These are phyloP conservation scores for Wickerhamomyces subpelliculosus DNA, from an alignment of 805 yeast genomes.

Conservation along the genomic window DNA sequence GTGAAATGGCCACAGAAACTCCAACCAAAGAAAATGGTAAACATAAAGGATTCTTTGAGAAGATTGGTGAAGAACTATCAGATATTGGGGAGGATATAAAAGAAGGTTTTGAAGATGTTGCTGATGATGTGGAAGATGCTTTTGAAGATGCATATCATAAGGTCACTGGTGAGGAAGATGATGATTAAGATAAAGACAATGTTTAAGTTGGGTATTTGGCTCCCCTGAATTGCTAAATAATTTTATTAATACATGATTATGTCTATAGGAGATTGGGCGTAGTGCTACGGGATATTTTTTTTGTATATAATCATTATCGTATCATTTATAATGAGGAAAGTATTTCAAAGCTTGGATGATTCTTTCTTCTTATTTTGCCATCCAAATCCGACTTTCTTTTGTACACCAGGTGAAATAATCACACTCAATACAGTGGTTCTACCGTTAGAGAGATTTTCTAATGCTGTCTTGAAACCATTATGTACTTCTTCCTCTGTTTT, in stretches of 20 bases:
- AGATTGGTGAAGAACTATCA: conserved; percentile 20
- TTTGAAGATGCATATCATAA: conserved; percentile 8
- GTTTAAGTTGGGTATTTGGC: no score
- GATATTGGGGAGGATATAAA: conserved; percentile 17
- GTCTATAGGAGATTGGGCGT: no score
- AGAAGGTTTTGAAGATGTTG: conserved; percentile 9
- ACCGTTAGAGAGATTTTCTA: conserved; percentile 23
- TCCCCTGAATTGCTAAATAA: no score
- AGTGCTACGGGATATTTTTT: no score
- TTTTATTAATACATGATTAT: no score
- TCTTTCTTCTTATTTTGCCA: conserved; percentile 52
- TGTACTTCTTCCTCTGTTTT: conserved; percentile 33
- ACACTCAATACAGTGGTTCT: conserved; percentile 48
- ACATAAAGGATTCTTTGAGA: conserved; percentile 21
- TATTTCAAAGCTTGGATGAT: not conserved
- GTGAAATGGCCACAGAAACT: conserved; percentile 4
- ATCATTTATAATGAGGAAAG: not conserved
- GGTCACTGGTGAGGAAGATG: conserved; percentile 6
- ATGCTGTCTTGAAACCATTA: conserved; percentile 28
- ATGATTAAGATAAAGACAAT: conserved; percentile 6
- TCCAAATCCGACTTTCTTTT: conserved; percentile 51
- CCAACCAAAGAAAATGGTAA: conserved; percentile 12
- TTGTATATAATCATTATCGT: no score
- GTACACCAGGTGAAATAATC: conserved; percentile 52
- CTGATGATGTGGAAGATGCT: conserved; percentile 8